A percentile compares a stretch with the other conserved stretches of the same genome.
phyloP scores from a whole-genome alignment of 768 basidiomycete species.

The Nidularia pulvinata region DNA sequence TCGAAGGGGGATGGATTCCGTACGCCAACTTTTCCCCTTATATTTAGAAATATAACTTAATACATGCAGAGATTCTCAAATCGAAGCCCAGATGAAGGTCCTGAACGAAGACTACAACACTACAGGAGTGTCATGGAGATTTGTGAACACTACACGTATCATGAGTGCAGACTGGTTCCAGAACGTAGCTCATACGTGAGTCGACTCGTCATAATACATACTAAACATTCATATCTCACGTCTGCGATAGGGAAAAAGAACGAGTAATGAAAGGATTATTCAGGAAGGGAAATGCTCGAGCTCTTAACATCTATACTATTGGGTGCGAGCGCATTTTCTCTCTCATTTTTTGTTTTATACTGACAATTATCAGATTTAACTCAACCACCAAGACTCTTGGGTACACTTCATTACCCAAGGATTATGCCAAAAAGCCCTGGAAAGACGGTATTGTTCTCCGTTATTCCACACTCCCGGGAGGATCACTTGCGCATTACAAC shows the following conservation, averaged over 20 bases:
- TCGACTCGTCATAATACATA: conserved; percentile 2
- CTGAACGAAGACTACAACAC: conserved; percentile 37
- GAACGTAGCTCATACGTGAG: conserved; percentile 22
- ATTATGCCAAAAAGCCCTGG: conserved; percentile 29
- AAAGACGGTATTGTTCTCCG: conserved; percentile 45
- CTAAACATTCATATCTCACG: conserved; percentile 1
- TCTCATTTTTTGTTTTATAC: conserved; percentile 7
- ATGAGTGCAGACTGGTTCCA: conserved; percentile 42
- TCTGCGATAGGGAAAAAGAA: conserved; percentile 18
- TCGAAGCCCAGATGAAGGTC: conserved; percentile 34
- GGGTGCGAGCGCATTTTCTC: conserved; percentile 13
- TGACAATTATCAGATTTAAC: conserved; percentile 11
- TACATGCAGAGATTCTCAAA: conserved; percentile 10
- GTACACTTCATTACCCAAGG: conserved; percentile 45
- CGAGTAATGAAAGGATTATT: conserved; percentile 32
- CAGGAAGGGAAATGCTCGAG: conserved; percentile 31
- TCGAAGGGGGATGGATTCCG: conserved; percentile 36
- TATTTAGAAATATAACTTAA: not conserved
- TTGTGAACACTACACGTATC: conserved; percentile 32
- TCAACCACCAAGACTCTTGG: conserved; percentile 31
- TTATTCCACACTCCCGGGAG: conserved; percentile 35
- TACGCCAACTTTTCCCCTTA: conserved; percentile 12
- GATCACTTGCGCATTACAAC: conserved; percentile 37
- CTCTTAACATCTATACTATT: conserved; percentile 36
- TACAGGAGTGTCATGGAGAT: conserved; percentile 31